Evolutionary conservation across 257 asterid genomes (phyloP), one percentile per base, ranked within the genome.

Genomic region (Jaltomata sinuosa): DNA sequence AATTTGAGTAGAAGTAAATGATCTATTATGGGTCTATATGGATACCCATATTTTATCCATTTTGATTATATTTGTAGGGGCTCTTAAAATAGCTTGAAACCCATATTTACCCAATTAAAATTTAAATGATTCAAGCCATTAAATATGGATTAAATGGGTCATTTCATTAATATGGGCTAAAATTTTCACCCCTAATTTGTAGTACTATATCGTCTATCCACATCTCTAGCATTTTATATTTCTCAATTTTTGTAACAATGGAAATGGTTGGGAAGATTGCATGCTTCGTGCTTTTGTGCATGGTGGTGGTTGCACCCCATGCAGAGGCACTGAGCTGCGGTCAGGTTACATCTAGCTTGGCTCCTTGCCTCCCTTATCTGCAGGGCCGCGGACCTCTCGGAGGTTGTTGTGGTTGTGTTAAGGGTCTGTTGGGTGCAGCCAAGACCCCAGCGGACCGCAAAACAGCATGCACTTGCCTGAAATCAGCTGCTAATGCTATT

Each of bases 391-490:
- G 68, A 7, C 83, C 9, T 8, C 38, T 69, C 0, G 79, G 52
- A 0, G 11, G n/a, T 0, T 85, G 89, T 11, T 85, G 88, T 34
- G 1, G 1, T 1, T 84, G 86, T 0, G 65, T 87, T 47, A 59
- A 22, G 42, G 8, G 32, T 0, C 83, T 84, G 1, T 10, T 19
- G 42, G 31, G 27, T 22, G 83, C 79, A 0, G 84, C 87, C 3
- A 32, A 0, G 31, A 77, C 86, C 82, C 85, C 83, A 19, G 45
- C 49, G 0, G 87, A 87, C 42, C 80, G 86, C 2, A 80, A 79
- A n/a, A 8, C 80, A 2, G 87, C 86, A 14, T 87, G 89, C 85
- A 57, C 18, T 14, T 85, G 81, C 88, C 5, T 87, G 18, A 85
- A 87, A 54, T 25, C 29, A 3, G 15, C 67, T 0, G 82, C 84